phyloP scores from a whole-genome alignment of 139 green algal genomes.

The Dunaliella primolecta region DNA sequence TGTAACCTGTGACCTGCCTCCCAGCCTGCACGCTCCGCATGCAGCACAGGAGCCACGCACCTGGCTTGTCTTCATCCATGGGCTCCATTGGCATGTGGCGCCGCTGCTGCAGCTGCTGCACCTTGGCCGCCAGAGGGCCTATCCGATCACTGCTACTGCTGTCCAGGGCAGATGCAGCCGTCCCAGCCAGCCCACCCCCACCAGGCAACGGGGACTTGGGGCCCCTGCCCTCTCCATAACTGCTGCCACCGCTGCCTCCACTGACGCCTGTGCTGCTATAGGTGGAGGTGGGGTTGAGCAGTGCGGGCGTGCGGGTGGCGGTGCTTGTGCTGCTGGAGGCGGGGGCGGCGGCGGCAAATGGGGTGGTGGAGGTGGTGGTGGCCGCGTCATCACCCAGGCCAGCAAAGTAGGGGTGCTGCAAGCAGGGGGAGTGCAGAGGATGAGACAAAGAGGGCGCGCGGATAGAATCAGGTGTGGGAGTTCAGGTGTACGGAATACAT shows the following conservation, averaged over 20 bases:
- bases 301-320: not conserved
- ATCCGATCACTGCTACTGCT: not conserved
- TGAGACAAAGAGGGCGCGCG: no score
- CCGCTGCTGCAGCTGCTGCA: slow-evolving; percentile 9
- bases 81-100: not conserved
- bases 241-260: not conserved
- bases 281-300: not conserved
- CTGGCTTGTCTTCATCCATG: slow-evolving; percentile 6
- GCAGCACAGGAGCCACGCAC: no score
- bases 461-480: no score
- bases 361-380: not conserved
- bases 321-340: slow-evolving; percentile 1
- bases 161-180: not conserved
- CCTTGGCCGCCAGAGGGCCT: not conserved
- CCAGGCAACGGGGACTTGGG: no score
- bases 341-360: no score
- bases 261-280: slow-evolving; percentile 7
- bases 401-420: slow-evolving; percentile 17
- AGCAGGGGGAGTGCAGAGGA: no score
- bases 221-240: no score
- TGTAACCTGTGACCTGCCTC: no score
- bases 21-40: no score
- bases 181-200: not conserved
- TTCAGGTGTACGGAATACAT: no score
- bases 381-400: not conserved